A percentile compares a stretch with the other conserved stretches of the same genome.
Conservation (phyloP, 78 protist species). For the Pelomyxa schiedti region DNA sequence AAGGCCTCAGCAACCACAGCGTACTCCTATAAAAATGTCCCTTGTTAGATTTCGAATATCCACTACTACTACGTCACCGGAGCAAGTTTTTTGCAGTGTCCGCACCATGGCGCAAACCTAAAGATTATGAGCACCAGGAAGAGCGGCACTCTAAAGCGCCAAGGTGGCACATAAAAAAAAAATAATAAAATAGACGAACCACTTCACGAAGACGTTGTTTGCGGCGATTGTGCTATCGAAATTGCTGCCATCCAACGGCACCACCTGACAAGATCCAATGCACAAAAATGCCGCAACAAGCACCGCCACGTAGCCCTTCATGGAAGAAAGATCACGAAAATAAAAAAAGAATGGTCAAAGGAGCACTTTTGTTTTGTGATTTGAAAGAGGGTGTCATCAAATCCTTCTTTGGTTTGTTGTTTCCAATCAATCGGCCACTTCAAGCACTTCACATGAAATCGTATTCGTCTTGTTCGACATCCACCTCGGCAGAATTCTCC, state of each 20-base stretch:
- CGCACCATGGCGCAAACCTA: slow-evolving; percentile 67
- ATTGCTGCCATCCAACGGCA: slow-evolving; percentile 45
- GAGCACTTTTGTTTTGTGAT: too few species aligned
- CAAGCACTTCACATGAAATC: too few species aligned
- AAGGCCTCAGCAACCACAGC: slow-evolving; percentile 61
- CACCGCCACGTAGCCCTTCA: too few species aligned
- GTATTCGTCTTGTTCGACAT: too few species aligned
- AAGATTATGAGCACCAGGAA: too few species aligned
- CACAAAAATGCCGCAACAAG: too few species aligned
- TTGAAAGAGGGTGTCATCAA: too few species aligned
- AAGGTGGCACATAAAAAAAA: background rate
- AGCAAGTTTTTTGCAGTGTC: slow-evolving; percentile 63
- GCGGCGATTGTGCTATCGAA: slow-evolving; percentile 58
- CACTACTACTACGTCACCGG: slow-evolving; percentile 9
- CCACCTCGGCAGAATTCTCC: too few species aligned
- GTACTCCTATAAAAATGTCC: slow-evolving; percentile 10
- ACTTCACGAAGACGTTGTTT: slow-evolving; percentile 54
- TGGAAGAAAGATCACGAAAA: too few species aligned
- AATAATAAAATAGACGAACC: slow-evolving; percentile 23
- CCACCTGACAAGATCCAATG: slow-evolving; percentile 17
- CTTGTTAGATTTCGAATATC: background rate
- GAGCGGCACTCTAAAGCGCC: background rate
- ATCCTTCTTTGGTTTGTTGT: too few species aligned
- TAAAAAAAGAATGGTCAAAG: too few species aligned
- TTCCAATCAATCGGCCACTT: too few species aligned